Evolutionary conservation across 148 eudicot species (phyloP).

Genomic region (Simmondsia chinensis): DNA sequence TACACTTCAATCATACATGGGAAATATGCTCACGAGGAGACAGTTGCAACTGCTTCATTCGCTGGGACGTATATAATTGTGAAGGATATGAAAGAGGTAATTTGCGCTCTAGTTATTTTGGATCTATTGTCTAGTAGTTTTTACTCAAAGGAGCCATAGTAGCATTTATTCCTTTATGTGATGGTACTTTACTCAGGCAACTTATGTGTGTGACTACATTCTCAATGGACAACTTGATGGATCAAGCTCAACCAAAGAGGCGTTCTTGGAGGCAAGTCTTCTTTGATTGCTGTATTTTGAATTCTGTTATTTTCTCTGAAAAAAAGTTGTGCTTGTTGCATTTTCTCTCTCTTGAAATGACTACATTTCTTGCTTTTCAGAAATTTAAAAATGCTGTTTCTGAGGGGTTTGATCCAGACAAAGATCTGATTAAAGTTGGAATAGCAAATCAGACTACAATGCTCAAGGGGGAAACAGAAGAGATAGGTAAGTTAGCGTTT

Average conservation of each 20-base stretch:
- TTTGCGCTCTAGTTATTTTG: neutral
- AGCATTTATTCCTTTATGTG: slow-evolving; percentile 4
- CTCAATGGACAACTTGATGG: slow-evolving; percentile 95
- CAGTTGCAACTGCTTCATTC: slow-evolving; percentile 93
- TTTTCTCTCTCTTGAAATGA: neutral
- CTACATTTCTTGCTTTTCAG: slow-evolving; percentile 24
- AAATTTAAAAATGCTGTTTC: slow-evolving; percentile 89
- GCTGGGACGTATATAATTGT: slow-evolving; percentile 79
- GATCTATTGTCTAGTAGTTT: too few relatives aligned
- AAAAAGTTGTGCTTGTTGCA: neutral
- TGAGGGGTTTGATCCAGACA: slow-evolving; percentile 90
- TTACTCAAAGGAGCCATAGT: neutral
- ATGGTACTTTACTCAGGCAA: slow-evolving; percentile 45
- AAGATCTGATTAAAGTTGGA: slow-evolving; percentile 72
- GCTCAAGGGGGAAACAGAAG: slow-evolving; percentile 99
- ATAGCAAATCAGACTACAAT: slow-evolving; percentile 98
- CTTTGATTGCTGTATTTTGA: neutral
- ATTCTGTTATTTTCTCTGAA: neutral
- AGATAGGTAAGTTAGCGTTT: slow-evolving; percentile 59
- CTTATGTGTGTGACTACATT: slow-evolving; percentile 88
- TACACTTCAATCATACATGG: slow-evolving; percentile 97
- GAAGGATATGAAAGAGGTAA: slow-evolving; percentile 88
- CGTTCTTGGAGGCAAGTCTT: slow-evolving; percentile 66
- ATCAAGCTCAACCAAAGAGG: slow-evolving; percentile 94
- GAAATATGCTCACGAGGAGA: slow-evolving; percentile 91